A percentile compares a stretch with the other conserved stretches of the same genome.
Evolutionary conservation across 768 basidiomycete genomes (phyloP).

Genomic region (Sarcodon sp.): DNA sequence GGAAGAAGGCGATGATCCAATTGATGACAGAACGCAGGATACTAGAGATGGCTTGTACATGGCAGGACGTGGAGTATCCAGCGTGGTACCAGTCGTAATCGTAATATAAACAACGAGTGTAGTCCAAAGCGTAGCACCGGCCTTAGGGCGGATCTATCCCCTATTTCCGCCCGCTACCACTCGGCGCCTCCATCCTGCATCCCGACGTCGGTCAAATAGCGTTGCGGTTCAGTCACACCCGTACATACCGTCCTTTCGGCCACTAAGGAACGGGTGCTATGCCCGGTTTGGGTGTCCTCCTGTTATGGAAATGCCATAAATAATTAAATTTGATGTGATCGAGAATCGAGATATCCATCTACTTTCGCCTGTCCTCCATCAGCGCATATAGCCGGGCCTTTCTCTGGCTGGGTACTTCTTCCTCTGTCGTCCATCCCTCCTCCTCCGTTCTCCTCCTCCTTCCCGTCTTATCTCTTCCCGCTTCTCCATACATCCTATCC

Average conservation of each 20-base stretch:
- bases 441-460: slow-evolving; percentile 11
- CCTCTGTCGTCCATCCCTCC: slow-evolving; percentile 6
- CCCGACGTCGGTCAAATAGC: too few species aligned
- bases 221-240: neutral
- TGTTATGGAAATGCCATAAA: neutral
- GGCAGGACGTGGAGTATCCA: too few species aligned
- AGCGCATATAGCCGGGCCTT: neutral
- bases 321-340: neutral
- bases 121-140: too few species aligned
- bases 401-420: neutral
- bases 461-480: slow-evolving; percentile 4
- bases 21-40: too few species aligned
- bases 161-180: too few species aligned
- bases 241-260: neutral
- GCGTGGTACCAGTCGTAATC: too few species aligned
- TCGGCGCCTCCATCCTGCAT: too few species aligned
- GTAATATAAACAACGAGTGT: too few species aligned
- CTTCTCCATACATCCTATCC: neutral
- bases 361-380: neutral
- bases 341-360: slow-evolving; percentile 6
- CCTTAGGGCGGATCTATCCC: too few species aligned
- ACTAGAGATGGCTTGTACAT: too few species aligned
- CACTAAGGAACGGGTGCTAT: neutral
- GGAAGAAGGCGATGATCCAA: too few species aligned
- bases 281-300: too few species aligned